Conservation (phyloP, 352 stramenopile genomes). For the Phytophthora rubi region DNA sequence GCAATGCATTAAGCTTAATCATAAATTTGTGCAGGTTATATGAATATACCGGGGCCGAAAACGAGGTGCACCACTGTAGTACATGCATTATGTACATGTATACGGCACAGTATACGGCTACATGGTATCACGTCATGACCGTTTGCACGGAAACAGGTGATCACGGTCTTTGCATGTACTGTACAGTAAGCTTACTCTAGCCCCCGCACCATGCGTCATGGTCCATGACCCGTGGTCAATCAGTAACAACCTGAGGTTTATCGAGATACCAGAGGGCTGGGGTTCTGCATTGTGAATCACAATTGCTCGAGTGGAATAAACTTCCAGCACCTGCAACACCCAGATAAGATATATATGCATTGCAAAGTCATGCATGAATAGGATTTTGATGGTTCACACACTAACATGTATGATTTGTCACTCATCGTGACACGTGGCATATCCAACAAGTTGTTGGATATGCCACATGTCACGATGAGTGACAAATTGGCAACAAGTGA, state of each 20-base stretch:
- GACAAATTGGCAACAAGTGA: too few relatives aligned
- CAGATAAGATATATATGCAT: too few relatives aligned
- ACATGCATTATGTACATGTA: too few relatives aligned
- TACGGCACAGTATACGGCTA: too few relatives aligned
- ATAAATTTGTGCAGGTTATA: too few relatives aligned
- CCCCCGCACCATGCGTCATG: too few relatives aligned
- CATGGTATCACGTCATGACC: background rate
- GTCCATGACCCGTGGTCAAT: background rate
- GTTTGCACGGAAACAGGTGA: conserved; percentile 5
- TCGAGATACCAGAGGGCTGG: conserved; percentile 5
- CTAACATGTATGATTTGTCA: background rate
- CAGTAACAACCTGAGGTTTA: conserved; percentile 17
- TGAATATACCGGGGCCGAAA: too few relatives aligned
- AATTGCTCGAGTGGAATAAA: background rate
- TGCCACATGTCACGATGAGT: too few relatives aligned
- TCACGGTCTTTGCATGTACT: background rate
- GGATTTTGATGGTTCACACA: background rate
- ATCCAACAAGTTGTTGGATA: background rate
- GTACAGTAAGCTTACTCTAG: too few relatives aligned
- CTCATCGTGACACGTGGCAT: background rate
- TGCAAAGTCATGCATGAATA: background rate
- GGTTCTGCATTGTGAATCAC: background rate
- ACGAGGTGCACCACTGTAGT: too few relatives aligned
- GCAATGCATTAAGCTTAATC: too few relatives aligned
- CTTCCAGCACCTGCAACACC: background rate